phyloP scores from a whole-genome alignment of 1,284 basidiomycete species.

The Takashimella tepidaria region DNA sequence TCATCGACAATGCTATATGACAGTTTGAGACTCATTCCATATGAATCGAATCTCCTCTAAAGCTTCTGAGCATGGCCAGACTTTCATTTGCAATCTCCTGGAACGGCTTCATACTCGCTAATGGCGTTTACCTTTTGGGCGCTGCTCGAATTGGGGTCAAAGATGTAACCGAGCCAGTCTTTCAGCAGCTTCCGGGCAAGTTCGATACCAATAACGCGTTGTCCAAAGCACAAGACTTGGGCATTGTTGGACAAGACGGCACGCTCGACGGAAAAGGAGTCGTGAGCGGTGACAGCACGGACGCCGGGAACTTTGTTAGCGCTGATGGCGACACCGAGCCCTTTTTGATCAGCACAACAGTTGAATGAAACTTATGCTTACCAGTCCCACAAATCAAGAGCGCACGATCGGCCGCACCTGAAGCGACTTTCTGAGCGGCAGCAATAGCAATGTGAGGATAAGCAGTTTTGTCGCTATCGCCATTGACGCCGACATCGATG shows the following conservation, averaged over 20 bases:
- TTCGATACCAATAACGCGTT: slow-evolving; percentile 50
- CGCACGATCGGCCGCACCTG: slow-evolving; percentile 49
- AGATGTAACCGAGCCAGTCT: slow-evolving; percentile 50
- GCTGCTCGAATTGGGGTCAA: slow-evolving; percentile 44
- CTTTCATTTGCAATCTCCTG: neutral
- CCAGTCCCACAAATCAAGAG: slow-evolving; percentile 51
- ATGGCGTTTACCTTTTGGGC: slow-evolving; percentile 49
- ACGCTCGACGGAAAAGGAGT: slow-evolving; percentile 50
- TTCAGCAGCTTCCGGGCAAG: slow-evolving; percentile 46
- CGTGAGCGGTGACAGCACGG: slow-evolving; percentile 48
- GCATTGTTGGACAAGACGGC: slow-evolving; percentile 49
- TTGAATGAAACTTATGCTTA: slow-evolving; percentile 8
- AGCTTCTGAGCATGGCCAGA: too few relatives aligned
- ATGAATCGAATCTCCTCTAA: too few relatives aligned
- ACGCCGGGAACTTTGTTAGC: slow-evolving; percentile 49
- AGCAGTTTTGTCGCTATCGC: slow-evolving; percentile 38
- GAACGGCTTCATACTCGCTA: slow-evolving; percentile 32
- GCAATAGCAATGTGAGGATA: slow-evolving; percentile 50
- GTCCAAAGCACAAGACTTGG: slow-evolving; percentile 50
- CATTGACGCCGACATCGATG: slow-evolving; percentile 39
- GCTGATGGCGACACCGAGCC: slow-evolving; percentile 47
- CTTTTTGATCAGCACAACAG: slow-evolving; percentile 6
- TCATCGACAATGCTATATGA: too few relatives aligned
- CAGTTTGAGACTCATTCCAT: too few relatives aligned
- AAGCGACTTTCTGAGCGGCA: slow-evolving; percentile 46